Evolutionary conservation across 768 basidiomycete genomes (phyloP).

Genomic region (Pulveroboletus ravenelii): DNA sequence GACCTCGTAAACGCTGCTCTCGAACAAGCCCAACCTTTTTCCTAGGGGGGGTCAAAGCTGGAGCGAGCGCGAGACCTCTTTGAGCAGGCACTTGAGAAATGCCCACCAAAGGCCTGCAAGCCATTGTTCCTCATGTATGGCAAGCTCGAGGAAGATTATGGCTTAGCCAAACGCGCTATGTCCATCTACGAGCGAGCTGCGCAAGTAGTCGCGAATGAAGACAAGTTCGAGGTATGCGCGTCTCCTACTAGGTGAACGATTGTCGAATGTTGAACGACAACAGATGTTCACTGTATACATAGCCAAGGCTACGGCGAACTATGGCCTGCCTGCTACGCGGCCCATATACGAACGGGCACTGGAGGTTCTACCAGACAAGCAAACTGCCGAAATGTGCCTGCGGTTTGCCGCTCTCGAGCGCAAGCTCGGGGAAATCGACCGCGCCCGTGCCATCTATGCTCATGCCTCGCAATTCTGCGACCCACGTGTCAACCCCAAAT

Average conservation of each 20-base stretch:
- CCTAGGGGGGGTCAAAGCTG: constrained; percentile 84
- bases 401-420: constrained; percentile 94
- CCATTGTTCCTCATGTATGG: constrained; percentile 94
- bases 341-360: constrained; percentile 95
- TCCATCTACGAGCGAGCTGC: constrained; percentile 92
- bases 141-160: constrained; percentile 91
- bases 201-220: constrained; percentile 76
- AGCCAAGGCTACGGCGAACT: constrained; percentile 93
- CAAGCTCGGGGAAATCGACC: constrained; percentile 97
- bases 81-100: constrained; percentile 96
- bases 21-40: constrained; percentile 1
- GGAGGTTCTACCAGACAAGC: constrained; percentile 86
- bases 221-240: constrained; percentile 83
- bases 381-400: constrained; percentile 97
- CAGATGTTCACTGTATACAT: constrained; percentile 98
- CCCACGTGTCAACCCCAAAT: constrained; percentile 83
- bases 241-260: background rate
- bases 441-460: constrained; percentile 93
- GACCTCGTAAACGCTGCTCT: background rate
- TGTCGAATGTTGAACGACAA: constrained; percentile 4
- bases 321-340: constrained; percentile 91
- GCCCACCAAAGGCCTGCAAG: constrained; percentile 92
- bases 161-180: constrained; percentile 95
- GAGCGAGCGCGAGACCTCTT: constrained; percentile 97
- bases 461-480: constrained; percentile 99